phyloP scores from a whole-genome alignment of 1,284 basidiomycete species.

The Wallemia ichthyophaga region DNA sequence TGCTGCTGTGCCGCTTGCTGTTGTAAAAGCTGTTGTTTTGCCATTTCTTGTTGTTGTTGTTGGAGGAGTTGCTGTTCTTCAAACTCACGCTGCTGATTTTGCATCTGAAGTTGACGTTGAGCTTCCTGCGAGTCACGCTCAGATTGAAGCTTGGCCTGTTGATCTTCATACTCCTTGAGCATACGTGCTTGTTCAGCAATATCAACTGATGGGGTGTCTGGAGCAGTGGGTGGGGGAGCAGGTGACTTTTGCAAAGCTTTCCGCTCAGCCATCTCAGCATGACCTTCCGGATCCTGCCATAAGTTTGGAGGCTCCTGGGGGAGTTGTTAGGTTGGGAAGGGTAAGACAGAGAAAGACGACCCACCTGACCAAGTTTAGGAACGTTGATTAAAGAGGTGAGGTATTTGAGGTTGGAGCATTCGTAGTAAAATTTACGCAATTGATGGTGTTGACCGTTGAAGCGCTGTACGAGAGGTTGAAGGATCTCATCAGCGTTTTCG shows the following conservation, averaged over 20 bases:
- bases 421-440: slow-evolving; percentile 84
- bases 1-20: slow-evolving; percentile 20
- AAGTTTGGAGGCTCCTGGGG: slow-evolving; percentile 74
- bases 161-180: slow-evolving; percentile 87
- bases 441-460: slow-evolving; percentile 67
- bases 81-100: slow-evolving; percentile 54
- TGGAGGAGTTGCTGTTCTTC: slow-evolving; percentile 61
- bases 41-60: slow-evolving; percentile 14
- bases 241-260: slow-evolving; percentile 12
- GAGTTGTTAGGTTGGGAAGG: slow-evolving; percentile 1
- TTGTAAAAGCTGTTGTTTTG: slow-evolving; percentile 39
- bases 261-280: slow-evolving; percentile 20
- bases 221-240: slow-evolving; percentile 17
- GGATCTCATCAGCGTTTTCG: slow-evolving; percentile 40
- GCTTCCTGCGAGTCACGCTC: slow-evolving; percentile 59
- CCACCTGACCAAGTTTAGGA: slow-evolving; percentile 64
- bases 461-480: slow-evolving; percentile 55
- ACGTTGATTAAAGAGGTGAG: slow-evolving; percentile 84
- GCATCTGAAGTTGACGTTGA: slow-evolving; percentile 41
- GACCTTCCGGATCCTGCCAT: slow-evolving; percentile 54
- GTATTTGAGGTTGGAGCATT: slow-evolving; percentile 88
- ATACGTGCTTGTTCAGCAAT: slow-evolving; percentile 79
- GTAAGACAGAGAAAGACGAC: slow-evolving; percentile 1
- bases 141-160: slow-evolving; percentile 51
- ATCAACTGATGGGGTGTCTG: slow-evolving; percentile 26